Evolutionary conservation across 1,284 basidiomycete species (phyloP), one percentile per base, ranked within the genome.

Genomic region (Flammula alnicola): DNA sequence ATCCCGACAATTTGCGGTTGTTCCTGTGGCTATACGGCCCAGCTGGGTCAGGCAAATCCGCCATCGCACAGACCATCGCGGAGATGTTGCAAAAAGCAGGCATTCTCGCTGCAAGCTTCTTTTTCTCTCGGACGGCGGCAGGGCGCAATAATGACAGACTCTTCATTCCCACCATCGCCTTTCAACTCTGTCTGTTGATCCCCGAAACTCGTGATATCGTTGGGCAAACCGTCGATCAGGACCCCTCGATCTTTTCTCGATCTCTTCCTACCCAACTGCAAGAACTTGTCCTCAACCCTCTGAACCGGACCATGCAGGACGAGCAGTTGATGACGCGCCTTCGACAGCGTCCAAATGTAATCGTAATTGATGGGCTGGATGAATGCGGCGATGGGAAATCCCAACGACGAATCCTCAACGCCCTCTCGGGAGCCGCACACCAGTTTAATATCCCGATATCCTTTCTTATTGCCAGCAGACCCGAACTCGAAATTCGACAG

Each of bases 291-390:
- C 32, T 38, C 7, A 6, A 27, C 3, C 42, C 50, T 11, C 23
- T n/a, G n/a, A n/a, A n/a, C n/a, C n/a, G 41, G 20, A 8, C 26
- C 6, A 30, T 42, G 20, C 20, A 3, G 19, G 16, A 23, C 12
- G 20, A 17, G 11, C 8, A 30, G 25, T 22, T 20, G 6, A 10
- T 26, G 7, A 42, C 38, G 17, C 47, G n/a, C n/a, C n/a, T n/a
- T n/a, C n/a, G n/a, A n/a, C n/a, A n/a, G n/a, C n/a, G n/a, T n/a
- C n/a, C 54, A 3, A 30, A 40, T 3, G 10, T 44, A 5, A 30
- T 51, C n/a, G 22, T 51, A 1, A 47, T 55, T 23, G 49, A 55
- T 23, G 53, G 53, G 14, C 22, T 55, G 9, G 53, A 51, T 33
- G 53, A 55, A 39, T 55, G 53, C 26, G n/a, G 14, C 19, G 11